phyloP scores from a whole-genome alignment of 371 early-diverging fungal genomes.

The Mucor indicus region DNA sequence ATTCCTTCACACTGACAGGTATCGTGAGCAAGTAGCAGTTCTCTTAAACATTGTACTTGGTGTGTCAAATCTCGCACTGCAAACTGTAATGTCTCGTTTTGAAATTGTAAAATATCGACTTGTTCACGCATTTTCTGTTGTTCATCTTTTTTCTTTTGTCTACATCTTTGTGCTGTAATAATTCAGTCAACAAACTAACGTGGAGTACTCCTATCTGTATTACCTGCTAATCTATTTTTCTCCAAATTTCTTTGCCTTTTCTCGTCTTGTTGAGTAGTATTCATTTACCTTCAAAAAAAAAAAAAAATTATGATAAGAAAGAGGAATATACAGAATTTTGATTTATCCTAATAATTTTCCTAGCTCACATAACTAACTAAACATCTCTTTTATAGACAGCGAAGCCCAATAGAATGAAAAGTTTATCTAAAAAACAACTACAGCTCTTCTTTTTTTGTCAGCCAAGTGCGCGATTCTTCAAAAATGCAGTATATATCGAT shows the following conservation, averaged over 20 bases:
- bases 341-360: too few species aligned
- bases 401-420: too few species aligned
- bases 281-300: too few species aligned
- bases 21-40: slow-evolving; percentile 13
- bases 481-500: too few species aligned
- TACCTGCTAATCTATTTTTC: slow-evolving; percentile 14
- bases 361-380: too few species aligned
- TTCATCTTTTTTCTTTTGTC: slow-evolving; percentile 11
- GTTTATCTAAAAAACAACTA: too few species aligned
- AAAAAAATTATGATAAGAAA: too few species aligned
- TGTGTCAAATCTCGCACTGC: neutral
- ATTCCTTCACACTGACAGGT: slow-evolving; percentile 9
- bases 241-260: slow-evolving; percentile 6
- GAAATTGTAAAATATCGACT: neutral
- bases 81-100: slow-evolving; percentile 1
- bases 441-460: too few species aligned
- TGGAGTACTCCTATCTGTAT: neutral
- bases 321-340: too few species aligned
- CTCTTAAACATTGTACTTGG: slow-evolving; percentile 3
- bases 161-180: slow-evolving; percentile 1
- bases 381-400: too few species aligned
- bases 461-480: too few species aligned
- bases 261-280: too few species aligned
- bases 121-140: slow-evolving; percentile 11
- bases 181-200: neutral